Evolutionary conservation across 1,139 yeast genomes (phyloP).

Genomic region (Hansenula sp.): DNA sequence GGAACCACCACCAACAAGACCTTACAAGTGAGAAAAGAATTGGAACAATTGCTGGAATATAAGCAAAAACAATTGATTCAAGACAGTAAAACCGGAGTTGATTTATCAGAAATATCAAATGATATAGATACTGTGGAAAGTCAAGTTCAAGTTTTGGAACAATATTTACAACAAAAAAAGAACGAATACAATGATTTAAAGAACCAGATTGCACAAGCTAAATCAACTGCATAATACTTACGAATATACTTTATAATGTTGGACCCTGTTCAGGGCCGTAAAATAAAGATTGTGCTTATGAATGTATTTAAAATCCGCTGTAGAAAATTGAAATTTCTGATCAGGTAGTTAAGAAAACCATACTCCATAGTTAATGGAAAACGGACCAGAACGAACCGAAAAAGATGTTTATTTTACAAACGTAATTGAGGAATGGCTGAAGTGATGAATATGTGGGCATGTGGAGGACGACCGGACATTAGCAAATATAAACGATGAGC

Average conservation of each 20-base stretch:
- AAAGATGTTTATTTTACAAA: too few relatives aligned
- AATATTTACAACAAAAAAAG: conserved; percentile 43
- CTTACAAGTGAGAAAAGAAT: conserved; percentile 57
- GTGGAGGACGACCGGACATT: background rate
- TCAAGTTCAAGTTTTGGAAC: conserved; percentile 51
- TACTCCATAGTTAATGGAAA: too few relatives aligned
- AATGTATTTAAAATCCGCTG: too few relatives aligned
- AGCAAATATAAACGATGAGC: background rate
- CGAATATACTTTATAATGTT: too few relatives aligned
- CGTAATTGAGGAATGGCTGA: background rate
- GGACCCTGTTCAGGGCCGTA: too few relatives aligned
- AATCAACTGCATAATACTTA: conserved; percentile 1
- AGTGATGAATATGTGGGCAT: background rate
- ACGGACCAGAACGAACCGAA: background rate
- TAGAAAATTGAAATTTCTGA: too few relatives aligned
- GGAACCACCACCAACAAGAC: conserved; percentile 32
- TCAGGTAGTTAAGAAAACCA: too few relatives aligned
- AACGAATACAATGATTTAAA: conserved; percentile 40
- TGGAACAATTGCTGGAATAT: conserved; percentile 75
- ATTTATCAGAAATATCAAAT: conserved; percentile 37
- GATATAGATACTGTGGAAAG: conserved; percentile 45
- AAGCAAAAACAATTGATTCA: conserved; percentile 48
- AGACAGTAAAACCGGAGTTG: conserved; percentile 20
- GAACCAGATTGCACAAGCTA: conserved; percentile 30
- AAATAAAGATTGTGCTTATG: too few relatives aligned